phyloP scores from a whole-genome alignment of 768 basidiomycete genomes.

The Pulveroboletus sp. region DNA sequence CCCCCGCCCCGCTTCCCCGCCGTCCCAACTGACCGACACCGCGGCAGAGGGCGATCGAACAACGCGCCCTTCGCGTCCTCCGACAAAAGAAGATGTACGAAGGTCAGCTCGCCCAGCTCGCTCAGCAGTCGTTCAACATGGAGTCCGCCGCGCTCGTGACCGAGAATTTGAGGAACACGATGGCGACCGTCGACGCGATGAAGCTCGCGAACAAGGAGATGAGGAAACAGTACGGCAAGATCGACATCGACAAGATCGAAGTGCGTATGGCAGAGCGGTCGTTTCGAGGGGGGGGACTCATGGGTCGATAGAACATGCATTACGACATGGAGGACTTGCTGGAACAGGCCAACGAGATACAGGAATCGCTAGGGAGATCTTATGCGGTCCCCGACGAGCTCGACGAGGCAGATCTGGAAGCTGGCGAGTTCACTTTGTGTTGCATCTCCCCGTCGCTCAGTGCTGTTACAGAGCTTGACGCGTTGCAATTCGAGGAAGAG shows the following conservation, averaged over 20 bases:
- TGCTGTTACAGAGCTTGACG: conserved; percentile 76
- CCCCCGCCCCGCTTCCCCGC: neutral
- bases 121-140: conserved; percentile 98
- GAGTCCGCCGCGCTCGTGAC: conserved; percentile 92
- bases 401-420: conserved; percentile 96
- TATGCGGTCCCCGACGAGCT: conserved; percentile 97
- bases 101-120: conserved; percentile 80
- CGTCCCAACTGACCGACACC: too few species aligned
- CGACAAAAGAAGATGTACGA: conserved; percentile 98
- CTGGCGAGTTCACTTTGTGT: conserved; percentile 51
- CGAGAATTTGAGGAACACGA: conserved; percentile 97
- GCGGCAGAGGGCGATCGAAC: conserved; percentile 89
- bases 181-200: conserved; percentile 99
- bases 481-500: conserved; percentile 86
- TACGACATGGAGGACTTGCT: conserved; percentile 97
- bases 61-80: conserved; percentile 87
- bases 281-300: neutral
- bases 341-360: conserved; percentile 97
- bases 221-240: conserved; percentile 94
- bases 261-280: conserved; percentile 39
- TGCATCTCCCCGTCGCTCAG: conserved; percentile 1
- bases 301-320: conserved; percentile 71
- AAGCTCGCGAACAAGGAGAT: conserved; percentile 93
- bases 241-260: conserved; percentile 98
- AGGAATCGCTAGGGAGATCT: conserved; percentile 87